Percentiles rank a stretch among this genome's conserved stretches.
These are phyloP conservation scores for Xylaria hypoxylon DNA, from an alignment of 2,329 filamentous ascomycete species.

Conservation along the genomic window DNA sequence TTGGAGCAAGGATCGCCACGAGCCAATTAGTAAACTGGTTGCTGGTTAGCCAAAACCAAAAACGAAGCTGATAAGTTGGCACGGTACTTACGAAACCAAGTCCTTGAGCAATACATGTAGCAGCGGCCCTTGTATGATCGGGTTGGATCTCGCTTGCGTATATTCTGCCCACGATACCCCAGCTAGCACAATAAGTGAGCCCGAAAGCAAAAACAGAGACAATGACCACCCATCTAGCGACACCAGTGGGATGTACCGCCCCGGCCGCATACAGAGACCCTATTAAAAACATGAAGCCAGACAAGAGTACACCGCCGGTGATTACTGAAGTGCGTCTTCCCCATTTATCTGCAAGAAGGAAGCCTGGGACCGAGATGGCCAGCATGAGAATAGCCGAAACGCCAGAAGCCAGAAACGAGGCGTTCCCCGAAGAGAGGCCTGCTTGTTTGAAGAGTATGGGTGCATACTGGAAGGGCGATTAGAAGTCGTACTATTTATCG, in stretches of 20 bases:
- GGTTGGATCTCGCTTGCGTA: conserved; percentile 71
- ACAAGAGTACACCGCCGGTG: conserved; percentile 63
- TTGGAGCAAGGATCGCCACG: conserved; percentile 58
- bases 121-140: conserved; percentile 63
- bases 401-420: conserved; percentile 71
- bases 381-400: conserved; percentile 70
- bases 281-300: conserved; percentile 64
- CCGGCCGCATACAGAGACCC: conserved; percentile 63
- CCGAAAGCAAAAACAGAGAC: conserved; percentile 63
- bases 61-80: neutral
- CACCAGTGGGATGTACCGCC: conserved; percentile 55
- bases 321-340: conserved; percentile 66
- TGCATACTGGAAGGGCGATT: conserved; percentile 61
- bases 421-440: conserved; percentile 64
- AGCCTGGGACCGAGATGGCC: conserved; percentile 66
- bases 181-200: conserved; percentile 60
- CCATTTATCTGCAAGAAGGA: conserved; percentile 68
- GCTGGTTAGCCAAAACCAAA: neutral
- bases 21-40: conserved; percentile 50
- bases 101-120: conserved; percentile 62
- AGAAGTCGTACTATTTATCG: neutral
- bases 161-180: conserved; percentile 67
- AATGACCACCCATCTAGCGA: conserved; percentile 63
- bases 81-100: conserved; percentile 34
- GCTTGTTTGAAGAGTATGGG: conserved; percentile 70